These are phyloP conservation scores for Colletotrichum sublineola DNA, from an alignment of 2,329 filamentous ascomycete genomes.

Conservation along the genomic window DNA sequence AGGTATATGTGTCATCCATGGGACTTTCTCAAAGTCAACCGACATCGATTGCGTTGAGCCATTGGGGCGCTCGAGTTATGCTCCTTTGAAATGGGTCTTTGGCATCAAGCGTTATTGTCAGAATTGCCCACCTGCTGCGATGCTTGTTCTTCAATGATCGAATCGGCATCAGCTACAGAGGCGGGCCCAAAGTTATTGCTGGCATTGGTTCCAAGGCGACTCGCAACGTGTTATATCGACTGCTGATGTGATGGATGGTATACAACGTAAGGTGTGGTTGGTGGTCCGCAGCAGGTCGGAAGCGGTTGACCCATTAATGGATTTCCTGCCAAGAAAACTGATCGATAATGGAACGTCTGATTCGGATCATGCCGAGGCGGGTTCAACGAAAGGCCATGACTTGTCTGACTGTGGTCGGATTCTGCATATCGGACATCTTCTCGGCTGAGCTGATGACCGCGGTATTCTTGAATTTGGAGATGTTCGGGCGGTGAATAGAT, in stretches of 20 bases:
- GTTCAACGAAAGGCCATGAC: slow-evolving; percentile 6
- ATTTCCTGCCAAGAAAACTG: slow-evolving; percentile 5
- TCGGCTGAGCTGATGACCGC: slow-evolving; percentile 1
- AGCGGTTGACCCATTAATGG: slow-evolving; percentile 1
- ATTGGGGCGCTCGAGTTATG: slow-evolving; percentile 4
- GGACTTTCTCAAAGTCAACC: background rate
- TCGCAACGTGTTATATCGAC: background rate
- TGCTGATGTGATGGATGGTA: slow-evolving; percentile 16
- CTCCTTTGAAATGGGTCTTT: background rate
- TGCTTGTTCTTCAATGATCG: slow-evolving; percentile 19
- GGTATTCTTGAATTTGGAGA: background rate
- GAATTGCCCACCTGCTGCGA: slow-evolving; percentile 1
- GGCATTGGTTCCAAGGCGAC: slow-evolving; percentile 1
- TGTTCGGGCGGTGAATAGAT: slow-evolving; percentile 7
- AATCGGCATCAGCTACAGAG: slow-evolving; percentile 19
- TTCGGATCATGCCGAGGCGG: slow-evolving; percentile 14
- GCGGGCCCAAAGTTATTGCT: slow-evolving; percentile 1
- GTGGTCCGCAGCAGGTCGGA: slow-evolving; percentile 9
- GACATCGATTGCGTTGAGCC: background rate
- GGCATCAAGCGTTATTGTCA: slow-evolving; percentile 1
- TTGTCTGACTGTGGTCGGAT: background rate
- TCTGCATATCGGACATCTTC: slow-evolving; percentile 11
- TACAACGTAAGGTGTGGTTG: slow-evolving; percentile 1
- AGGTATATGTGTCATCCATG: background rate
- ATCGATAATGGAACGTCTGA: slow-evolving; percentile 23